Evolutionary conservation across 2,329 filamentous ascomycete genomes (phyloP).

Genomic region (Tolypocladium pustulatum): DNA sequence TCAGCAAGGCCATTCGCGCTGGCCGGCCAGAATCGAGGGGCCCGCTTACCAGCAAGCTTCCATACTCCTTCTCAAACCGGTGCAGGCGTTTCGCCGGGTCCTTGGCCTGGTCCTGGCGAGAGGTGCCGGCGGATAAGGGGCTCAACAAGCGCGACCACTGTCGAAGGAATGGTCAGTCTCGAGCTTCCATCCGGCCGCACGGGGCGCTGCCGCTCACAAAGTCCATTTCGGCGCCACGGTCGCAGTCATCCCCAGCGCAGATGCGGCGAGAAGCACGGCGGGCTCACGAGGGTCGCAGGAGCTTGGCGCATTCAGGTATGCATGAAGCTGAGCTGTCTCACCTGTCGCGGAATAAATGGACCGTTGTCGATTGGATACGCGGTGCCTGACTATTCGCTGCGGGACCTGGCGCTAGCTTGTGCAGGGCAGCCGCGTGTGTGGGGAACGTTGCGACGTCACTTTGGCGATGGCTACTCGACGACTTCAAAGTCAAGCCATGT

Average conservation of each 20-base stretch:
- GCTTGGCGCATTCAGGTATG: background rate
- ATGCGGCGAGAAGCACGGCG: background rate
- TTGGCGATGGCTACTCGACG: background rate
- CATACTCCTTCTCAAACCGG: slow-evolving; percentile 58
- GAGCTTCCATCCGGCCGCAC: background rate
- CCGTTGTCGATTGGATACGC: background rate
- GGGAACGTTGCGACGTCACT: background rate
- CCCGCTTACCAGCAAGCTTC: slow-evolving; percentile 43
- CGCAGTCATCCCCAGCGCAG: slow-evolving; percentile 27
- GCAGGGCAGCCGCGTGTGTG: background rate
- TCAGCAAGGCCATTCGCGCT: background rate
- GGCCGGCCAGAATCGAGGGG: background rate
- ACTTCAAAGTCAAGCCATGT: background rate
- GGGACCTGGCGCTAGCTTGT: background rate
- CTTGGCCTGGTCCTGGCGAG: slow-evolving; percentile 49
- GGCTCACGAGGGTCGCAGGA: background rate
- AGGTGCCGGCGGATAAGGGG: slow-evolving; percentile 44
- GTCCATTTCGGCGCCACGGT: slow-evolving; percentile 18
- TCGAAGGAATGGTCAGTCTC: background rate
- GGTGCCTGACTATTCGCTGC: background rate
- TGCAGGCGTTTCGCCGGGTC: slow-evolving; percentile 54
- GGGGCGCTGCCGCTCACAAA: background rate
- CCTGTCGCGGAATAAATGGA: background rate
- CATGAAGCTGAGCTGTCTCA: background rate
- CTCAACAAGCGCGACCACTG: slow-evolving; percentile 61